phyloP scores from a whole-genome alignment of 2,329 filamentous ascomycete genomes.

The Cryphonectria radicalis region DNA sequence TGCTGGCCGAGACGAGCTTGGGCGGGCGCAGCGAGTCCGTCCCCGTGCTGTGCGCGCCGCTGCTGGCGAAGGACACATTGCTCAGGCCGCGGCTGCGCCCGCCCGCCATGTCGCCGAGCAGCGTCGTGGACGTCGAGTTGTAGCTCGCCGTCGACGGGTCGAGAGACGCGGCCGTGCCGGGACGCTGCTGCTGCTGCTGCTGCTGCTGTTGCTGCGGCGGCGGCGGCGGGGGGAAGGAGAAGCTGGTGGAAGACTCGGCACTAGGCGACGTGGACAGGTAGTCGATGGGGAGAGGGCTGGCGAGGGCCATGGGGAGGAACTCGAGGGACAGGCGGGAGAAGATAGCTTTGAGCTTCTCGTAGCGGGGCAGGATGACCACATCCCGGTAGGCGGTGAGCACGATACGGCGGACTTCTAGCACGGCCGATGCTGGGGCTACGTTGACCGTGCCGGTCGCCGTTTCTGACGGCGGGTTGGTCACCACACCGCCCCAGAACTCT shows the following conservation, averaged over 20 bases:
- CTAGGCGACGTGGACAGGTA: slow-evolving; percentile 55
- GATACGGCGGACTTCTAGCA: slow-evolving; percentile 85
- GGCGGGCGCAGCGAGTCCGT: slow-evolving; percentile 41
- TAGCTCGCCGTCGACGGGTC: slow-evolving; percentile 78
- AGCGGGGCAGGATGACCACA: slow-evolving; percentile 82
- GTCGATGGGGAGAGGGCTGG: slow-evolving; percentile 54
- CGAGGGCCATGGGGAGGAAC: slow-evolving; percentile 62
- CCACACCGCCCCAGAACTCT: slow-evolving; percentile 85
- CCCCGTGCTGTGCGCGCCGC: slow-evolving; percentile 47
- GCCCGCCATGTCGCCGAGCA: slow-evolving; percentile 68
- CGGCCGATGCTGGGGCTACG: slow-evolving; percentile 53
- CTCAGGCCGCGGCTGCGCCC: slow-evolving; percentile 80
- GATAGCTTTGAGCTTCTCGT: slow-evolving; percentile 85
- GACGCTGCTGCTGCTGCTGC: slow-evolving; percentile 51
- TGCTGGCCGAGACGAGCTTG: slow-evolving; percentile 30
- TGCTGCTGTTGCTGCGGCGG: slow-evolving; percentile 39
- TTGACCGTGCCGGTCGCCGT: slow-evolving; percentile 38
- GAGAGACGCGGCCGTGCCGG: slow-evolving; percentile 74
- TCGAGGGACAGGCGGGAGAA: slow-evolving; percentile 90
- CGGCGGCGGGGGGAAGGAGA: slow-evolving; percentile 31
- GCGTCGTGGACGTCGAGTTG: slow-evolving; percentile 77
- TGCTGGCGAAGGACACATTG: slow-evolving; percentile 73
- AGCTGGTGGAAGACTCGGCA: slow-evolving; percentile 46
- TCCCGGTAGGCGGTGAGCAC: slow-evolving; percentile 89
- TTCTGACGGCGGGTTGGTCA: slow-evolving; percentile 39